These are phyloP conservation scores for Komagataella pseudopastoris DNA, from an alignment of 805 yeast genomes.

Conservation along the genomic window DNA sequence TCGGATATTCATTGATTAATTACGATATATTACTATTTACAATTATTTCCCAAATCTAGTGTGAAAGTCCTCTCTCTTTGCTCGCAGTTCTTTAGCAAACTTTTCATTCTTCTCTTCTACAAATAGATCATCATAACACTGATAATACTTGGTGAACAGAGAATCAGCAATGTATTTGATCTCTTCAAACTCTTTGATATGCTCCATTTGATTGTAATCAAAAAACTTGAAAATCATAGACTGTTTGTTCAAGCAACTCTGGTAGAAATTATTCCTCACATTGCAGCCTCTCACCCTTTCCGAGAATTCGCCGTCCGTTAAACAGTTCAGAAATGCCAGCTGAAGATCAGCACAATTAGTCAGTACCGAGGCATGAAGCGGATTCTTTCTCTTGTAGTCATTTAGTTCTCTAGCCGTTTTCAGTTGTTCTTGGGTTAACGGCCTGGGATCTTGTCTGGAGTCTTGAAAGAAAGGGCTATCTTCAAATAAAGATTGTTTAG, in stretches of 20 bases:
- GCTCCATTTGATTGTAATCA: slow-evolving; percentile 16
- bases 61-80: slow-evolving; percentile 16
- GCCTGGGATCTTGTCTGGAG: neutral
- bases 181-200: slow-evolving; percentile 14
- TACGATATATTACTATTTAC: neutral
- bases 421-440: slow-evolving; percentile 6
- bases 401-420: slow-evolving; percentile 9
- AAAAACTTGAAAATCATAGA: slow-evolving; percentile 16
- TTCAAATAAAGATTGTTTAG: neutral
- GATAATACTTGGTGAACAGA: slow-evolving; percentile 14
- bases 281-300: slow-evolving; percentile 6
- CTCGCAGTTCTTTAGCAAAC: slow-evolving; percentile 14
- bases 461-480: neutral
- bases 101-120: slow-evolving; percentile 10
- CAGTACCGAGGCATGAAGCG: slow-evolving; percentile 13
- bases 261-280: slow-evolving; percentile 14
- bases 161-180: slow-evolving; percentile 15
- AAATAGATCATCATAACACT: slow-evolving; percentile 11
- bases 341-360: slow-evolving; percentile 21
- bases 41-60: slow-evolving; percentile 12
- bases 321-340: slow-evolving; percentile 13
- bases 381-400: slow-evolving; percentile 14
- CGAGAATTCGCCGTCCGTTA: slow-evolving; percentile 1
- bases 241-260: slow-evolving; percentile 17
- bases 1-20: too few relatives aligned